Percentiles rank a stretch among this genome's conserved stretches.
These are phyloP conservation scores for Ramularia collo-cygni DNA, from an alignment of 2,329 filamentous ascomycete species.

Conservation along the genomic window DNA sequence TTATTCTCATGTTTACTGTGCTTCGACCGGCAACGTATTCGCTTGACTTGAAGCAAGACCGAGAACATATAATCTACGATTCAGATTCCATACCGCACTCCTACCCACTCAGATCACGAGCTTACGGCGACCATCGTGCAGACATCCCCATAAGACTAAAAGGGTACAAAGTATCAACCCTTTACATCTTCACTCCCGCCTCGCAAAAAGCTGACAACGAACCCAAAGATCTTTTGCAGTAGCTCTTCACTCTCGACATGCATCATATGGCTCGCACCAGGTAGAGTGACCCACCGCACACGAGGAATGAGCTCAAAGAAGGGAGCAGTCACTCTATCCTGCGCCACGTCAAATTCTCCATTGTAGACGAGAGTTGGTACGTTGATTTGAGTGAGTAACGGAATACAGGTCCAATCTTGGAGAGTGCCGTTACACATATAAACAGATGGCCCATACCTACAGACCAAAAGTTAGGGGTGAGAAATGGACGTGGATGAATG, in stretches of 20 bases:
- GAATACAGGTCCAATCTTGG: background rate
- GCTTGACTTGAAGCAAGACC: too few relatives aligned
- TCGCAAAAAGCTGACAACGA: background rate
- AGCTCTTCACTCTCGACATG: conserved; percentile 1
- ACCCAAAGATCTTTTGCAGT: background rate
- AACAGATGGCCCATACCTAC: background rate
- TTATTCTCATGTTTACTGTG: too few relatives aligned
- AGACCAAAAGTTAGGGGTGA: too few relatives aligned
- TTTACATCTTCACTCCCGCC: too few relatives aligned
- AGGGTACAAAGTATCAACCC: too few relatives aligned
- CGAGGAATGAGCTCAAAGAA: conserved; percentile 29
- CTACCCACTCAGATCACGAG: too few relatives aligned
- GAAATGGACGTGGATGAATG: too few relatives aligned
- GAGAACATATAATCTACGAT: too few relatives aligned
- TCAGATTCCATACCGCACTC: too few relatives aligned
- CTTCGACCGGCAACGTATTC: too few relatives aligned
- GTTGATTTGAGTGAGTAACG: conserved; percentile 26
- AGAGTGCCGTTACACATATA: background rate
- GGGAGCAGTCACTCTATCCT: conserved; percentile 21
- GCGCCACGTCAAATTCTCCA: conserved; percentile 28
- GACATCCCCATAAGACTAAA: too few relatives aligned
- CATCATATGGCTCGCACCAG: conserved; percentile 7
- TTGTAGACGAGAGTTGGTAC: conserved; percentile 32
- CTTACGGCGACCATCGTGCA: too few relatives aligned
- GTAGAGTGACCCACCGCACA: conserved; percentile 29